A percentile compares a stretch with the other conserved stretches of the same genome.
These are phyloP conservation scores for Mycena citricolor DNA, from an alignment of 1,284 basidiomycete genomes.

Conservation along the genomic window DNA sequence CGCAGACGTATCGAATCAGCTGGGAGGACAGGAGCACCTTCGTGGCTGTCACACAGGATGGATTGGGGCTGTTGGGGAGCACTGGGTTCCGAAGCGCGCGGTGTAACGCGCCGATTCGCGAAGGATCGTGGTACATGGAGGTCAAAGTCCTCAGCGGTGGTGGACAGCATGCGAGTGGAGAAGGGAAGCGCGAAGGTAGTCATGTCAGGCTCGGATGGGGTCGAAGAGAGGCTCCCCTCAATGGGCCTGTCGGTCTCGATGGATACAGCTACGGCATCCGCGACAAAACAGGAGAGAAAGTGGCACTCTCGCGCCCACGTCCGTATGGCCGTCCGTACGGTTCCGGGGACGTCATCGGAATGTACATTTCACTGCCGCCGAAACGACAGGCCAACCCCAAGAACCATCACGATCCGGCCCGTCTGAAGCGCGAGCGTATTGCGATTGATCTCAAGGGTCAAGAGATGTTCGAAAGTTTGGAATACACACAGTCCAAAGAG, in stretches of 20 bases:
- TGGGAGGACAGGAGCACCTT: constrained; percentile 88
- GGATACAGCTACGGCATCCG: constrained; percentile 92
- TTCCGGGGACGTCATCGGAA: constrained; percentile 88
- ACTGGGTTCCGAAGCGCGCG: constrained; percentile 91
- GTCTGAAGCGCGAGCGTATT: constrained; percentile 82
- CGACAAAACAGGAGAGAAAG: constrained; percentile 90
- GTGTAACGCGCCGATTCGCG: constrained; percentile 84
- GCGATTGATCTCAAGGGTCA: constrained; percentile 96
- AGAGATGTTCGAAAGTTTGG: constrained; percentile 92
- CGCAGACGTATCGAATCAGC: constrained; percentile 65
- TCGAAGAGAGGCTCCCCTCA: constrained; percentile 87
- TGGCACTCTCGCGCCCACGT: constrained; percentile 79
- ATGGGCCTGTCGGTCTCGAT: constrained; percentile 91
- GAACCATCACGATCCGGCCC: constrained; percentile 71
- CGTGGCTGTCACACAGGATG: constrained; percentile 81
- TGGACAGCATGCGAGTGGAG: constrained; percentile 55
- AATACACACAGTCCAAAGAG: constrained; percentile 91
- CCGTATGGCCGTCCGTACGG: constrained; percentile 76
- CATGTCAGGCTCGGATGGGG: constrained; percentile 93
- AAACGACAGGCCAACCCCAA: constrained; percentile 52
- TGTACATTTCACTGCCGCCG: constrained; percentile 88
- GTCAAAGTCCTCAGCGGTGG: constrained; percentile 78
- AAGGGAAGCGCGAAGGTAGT: constrained; percentile 59
- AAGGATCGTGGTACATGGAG: constrained; percentile 96
- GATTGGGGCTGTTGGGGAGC: constrained; percentile 75